Conservation (phyloP, 306 rosid genomes). For the Citrullus colocynthis region DNA sequence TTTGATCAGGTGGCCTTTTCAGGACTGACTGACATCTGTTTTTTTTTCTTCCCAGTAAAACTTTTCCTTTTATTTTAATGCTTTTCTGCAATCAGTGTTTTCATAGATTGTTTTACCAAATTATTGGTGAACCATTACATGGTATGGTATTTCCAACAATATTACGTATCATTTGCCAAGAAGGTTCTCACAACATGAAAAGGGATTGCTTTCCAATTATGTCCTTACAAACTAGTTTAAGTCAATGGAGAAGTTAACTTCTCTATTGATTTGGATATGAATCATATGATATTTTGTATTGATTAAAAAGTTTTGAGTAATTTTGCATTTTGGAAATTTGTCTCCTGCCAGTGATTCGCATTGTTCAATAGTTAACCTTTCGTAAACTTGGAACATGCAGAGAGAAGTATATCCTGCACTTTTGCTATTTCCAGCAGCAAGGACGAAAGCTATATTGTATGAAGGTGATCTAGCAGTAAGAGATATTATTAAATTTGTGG, state of each 20-base stretch:
- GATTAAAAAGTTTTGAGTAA: not conserved
- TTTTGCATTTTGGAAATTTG: not conserved
- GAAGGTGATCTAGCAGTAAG: conserved; percentile 63
- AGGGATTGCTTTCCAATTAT: not conserved
- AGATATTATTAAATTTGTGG: conserved; percentile 57
- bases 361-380: conserved; percentile 8
- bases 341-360: not conserved
- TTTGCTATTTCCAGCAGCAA: conserved; percentile 73
- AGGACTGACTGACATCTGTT: not conserved
- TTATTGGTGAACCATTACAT: not conserved
- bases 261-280: too few species aligned
- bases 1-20: conserved; percentile 48
- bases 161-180: not conserved
- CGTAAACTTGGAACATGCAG: conserved; percentile 39
- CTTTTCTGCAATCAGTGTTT: not conserved
- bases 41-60: not conserved
- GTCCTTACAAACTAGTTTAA: not conserved
- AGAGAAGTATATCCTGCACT: conserved; percentile 77
- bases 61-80: not conserved
- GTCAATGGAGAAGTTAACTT: not conserved
- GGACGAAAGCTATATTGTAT: conserved; percentile 46
- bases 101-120: not conserved
- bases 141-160: not conserved
- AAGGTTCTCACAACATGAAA: not conserved
- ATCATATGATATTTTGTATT: not conserved